These are phyloP conservation scores for Farysia itapuensis DNA, from an alignment of 1,284 basidiomycete genomes.

Conservation along the genomic window DNA sequence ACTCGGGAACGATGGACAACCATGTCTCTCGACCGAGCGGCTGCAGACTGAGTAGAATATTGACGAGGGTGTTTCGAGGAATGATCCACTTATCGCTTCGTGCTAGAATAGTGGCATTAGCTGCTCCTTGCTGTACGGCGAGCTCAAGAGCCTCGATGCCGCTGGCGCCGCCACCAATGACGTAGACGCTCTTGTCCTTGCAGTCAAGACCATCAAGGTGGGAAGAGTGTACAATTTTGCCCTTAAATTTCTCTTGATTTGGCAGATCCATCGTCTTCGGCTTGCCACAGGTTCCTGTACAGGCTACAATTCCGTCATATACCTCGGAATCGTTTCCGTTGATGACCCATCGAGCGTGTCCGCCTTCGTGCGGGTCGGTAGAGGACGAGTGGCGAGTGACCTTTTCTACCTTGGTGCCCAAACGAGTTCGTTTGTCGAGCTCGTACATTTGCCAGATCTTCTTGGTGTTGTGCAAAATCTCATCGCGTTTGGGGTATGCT, in stretches of 20 bases:
- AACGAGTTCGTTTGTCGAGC: conserved; percentile 65
- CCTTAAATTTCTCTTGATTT: conserved; percentile 63
- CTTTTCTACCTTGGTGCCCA: conserved; percentile 61
- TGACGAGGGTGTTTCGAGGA: conserved; percentile 64
- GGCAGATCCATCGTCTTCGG: conserved; percentile 65
- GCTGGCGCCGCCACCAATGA: conserved; percentile 67
- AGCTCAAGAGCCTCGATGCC: conserved; percentile 69
- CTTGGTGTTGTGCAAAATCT: conserved; percentile 67
- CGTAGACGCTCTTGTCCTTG: conserved; percentile 63
- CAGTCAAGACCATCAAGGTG: conserved; percentile 63
- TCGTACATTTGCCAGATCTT: conserved; percentile 67
- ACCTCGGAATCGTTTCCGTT: conserved; percentile 61
- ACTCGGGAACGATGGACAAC: conserved; percentile 63
- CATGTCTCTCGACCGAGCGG: conserved; percentile 65
- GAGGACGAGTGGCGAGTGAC: conserved; percentile 54
- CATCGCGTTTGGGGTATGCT: conserved; percentile 66
- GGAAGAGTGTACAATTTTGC: conserved; percentile 67
- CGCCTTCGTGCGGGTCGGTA: conserved; percentile 57
- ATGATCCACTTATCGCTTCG: conserved; percentile 57
- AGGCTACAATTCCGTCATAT: conserved; percentile 68
- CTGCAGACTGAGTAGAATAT: conserved; percentile 66
- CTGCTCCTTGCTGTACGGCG: conserved; percentile 62
- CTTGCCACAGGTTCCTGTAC: conserved; percentile 67
- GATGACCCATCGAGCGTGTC: conserved; percentile 66
- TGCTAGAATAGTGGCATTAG: conserved; percentile 64